These are phyloP conservation scores for Tarenaya hassleriana DNA, from an alignment of 345 rosid species.

Conservation along the genomic window DNA sequence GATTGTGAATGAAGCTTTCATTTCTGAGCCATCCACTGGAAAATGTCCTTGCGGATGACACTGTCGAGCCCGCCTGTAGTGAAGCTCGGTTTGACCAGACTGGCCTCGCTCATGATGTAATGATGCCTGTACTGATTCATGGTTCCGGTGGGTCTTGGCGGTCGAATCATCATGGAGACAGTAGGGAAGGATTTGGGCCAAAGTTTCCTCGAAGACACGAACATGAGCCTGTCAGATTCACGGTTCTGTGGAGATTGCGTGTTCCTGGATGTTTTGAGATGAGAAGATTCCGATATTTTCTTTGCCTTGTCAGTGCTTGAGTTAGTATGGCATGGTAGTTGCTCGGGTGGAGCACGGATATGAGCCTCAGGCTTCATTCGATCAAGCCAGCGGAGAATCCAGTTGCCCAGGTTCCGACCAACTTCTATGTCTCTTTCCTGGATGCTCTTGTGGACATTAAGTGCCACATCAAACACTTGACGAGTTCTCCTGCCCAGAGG, in stretches of 20 bases:
- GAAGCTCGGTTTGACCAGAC: constrained; percentile 20
- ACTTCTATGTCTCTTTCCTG: constrained; percentile 84
- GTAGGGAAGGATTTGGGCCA: constrained; percentile 54
- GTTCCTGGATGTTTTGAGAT: constrained; percentile 35
- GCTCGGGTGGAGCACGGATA: constrained; percentile 41
- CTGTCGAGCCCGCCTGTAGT: constrained; percentile 33
- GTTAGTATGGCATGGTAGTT: constrained; percentile 21
- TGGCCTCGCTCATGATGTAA: constrained; percentile 21
- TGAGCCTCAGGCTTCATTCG: constrained; percentile 86
- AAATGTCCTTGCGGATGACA: constrained; percentile 56
- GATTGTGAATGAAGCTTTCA: constrained; percentile 7
- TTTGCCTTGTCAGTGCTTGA: constrained; percentile 36
- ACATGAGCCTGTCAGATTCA: constrained; percentile 50
- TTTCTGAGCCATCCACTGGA: constrained; percentile 51
- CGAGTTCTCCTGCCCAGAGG: constrained; percentile 51
- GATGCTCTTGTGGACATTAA: constrained; percentile 58
- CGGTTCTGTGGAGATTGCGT: constrained; percentile 32
- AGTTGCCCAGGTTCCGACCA: constrained; percentile 78
- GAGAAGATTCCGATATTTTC: constrained; percentile 32
- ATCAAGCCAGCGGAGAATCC: constrained; percentile 84
- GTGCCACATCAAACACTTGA: constrained; percentile 51
- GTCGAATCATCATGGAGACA: constrained; percentile 55
- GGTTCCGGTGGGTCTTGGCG: constrained; percentile 43
- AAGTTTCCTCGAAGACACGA: constrained; percentile 37
- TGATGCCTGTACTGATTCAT: constrained; percentile 59